Conservation (phyloP, 495 filamentous ascomycete genomes). For the Lepidopterella palustris region DNA sequence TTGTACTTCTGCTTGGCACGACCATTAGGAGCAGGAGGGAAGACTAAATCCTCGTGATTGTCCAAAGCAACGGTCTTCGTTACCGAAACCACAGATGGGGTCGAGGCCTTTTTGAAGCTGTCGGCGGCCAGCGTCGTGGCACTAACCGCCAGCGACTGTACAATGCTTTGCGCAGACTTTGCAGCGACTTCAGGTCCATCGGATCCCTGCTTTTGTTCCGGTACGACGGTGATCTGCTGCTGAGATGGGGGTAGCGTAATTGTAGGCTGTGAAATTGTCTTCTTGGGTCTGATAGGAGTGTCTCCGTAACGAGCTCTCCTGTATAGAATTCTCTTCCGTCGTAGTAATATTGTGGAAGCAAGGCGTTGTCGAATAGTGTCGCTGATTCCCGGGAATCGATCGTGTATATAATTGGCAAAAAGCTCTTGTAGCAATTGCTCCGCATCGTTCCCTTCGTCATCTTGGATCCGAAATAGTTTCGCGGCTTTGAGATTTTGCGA, state of each 20-base stretch:
- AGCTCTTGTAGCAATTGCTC: neutral
- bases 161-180: neutral
- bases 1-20: neutral
- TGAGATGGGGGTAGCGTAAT: neutral
- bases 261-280: neutral
- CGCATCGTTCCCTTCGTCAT: neutral
- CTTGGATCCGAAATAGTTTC: neutral
- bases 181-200: neutral
- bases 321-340: neutral
- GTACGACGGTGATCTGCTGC: neutral
- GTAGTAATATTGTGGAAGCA: neutral
- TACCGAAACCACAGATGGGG: neutral
- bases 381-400: neutral
- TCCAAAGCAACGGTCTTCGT: neutral
- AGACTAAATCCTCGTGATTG: neutral
- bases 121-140: neutral
- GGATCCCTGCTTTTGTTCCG: neutral
- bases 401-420: neutral
- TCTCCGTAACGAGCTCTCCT: neutral
- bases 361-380: neutral
- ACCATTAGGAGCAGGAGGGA: neutral
- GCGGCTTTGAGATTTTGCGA: neutral
- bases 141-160: neutral
- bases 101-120: neutral
- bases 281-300: neutral